Evolutionary conservation across 1,284 basidiomycete species (phyloP), one percentile per base, ranked within the genome.

Genomic region (Pisolithus thermaeus): DNA sequence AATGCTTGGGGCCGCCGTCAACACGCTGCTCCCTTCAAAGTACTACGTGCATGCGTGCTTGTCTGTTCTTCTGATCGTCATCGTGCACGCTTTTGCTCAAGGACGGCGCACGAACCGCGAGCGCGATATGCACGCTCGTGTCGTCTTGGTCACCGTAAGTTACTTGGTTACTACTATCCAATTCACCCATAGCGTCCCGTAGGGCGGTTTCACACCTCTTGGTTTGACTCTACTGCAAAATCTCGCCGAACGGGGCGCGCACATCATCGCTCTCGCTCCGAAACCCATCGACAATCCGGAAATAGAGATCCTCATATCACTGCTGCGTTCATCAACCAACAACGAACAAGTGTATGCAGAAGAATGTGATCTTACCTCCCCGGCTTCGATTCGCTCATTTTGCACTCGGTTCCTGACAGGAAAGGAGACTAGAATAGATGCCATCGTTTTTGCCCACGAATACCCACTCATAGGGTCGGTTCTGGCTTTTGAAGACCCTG

Each of bases 261-360:
- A 86, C 56, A 70, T 91, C 55, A 86, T 91, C 40, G 83, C 83
- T 1, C 75, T 91, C 9, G 78, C 84, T 0, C 70, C 77, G 0
- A 73, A 80, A 41, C 78, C 82, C 0, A 70, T 85, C 35, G 73
- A 80, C 32, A 74, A 80, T 2, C 72, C 80, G 5, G 62, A 75
- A 32, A 72, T 81, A 1, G 70, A 78, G n/a, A 73, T 83, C 39
- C 69, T 90, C 40, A 67, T 90, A 54, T 73, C 78, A 3, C 73
- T 87, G 35, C 63, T 91, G 20, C 81, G 87, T 41, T 72, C 75
- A 2, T 78, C 79, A 1, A 84, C 81, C n/a, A 77, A 77, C 42
- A 90, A 90, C 66, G 79, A 85, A 53, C 69, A 83, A 51, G 81
- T 91, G 51, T 90, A 72, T 59, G 86, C 84, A 2, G 89, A 91